A percentile compares a stretch with the other conserved stretches of the same genome.
Conservation (phyloP, 2,329 filamentous ascomycete genomes). For the Annulohypoxylon truncatum region DNA sequence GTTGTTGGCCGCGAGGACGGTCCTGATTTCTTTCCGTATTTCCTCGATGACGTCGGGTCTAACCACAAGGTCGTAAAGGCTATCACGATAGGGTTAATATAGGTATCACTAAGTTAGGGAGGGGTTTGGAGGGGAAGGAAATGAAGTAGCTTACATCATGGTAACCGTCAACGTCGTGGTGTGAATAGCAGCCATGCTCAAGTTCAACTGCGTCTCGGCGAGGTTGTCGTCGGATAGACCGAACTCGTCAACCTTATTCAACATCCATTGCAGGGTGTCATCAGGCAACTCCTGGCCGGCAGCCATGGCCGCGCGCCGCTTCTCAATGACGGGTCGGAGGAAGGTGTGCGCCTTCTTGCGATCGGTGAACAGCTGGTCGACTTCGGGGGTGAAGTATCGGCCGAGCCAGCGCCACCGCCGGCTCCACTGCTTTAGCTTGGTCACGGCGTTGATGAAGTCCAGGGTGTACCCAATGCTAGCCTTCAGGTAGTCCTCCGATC, state of each 20-base stretch:
- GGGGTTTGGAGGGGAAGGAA: too few species aligned
- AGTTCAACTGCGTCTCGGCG: constrained; percentile 54
- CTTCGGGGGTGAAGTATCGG: constrained; percentile 50
- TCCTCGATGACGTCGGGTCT: constrained; percentile 60
- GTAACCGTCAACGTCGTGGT: constrained; percentile 58
- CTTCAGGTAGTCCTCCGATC: constrained; percentile 58
- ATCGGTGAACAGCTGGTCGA: constrained; percentile 51
- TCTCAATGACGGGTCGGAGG: constrained; percentile 48
- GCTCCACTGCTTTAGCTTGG: constrained; percentile 40
- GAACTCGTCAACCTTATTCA: constrained; percentile 52
- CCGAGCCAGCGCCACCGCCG: constrained; percentile 51
- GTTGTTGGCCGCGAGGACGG: constrained; percentile 50
- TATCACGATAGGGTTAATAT: constrained; percentile 25
- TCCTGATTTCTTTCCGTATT: constrained; percentile 62
- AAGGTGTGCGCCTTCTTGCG: constrained; percentile 51
- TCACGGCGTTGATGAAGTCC: constrained; percentile 54
- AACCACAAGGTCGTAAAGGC: constrained; percentile 62
- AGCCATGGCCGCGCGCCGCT: constrained; percentile 44
- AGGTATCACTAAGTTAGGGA: background rate
- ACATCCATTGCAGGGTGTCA: constrained; percentile 60
- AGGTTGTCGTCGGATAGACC: constrained; percentile 49
- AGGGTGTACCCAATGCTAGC: constrained; percentile 61
- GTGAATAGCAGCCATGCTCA: constrained; percentile 63
- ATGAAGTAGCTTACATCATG: constrained; percentile 55
- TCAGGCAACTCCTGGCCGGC: constrained; percentile 51